Percentiles rank a stretch among this genome's conserved stretches.
phyloP scores from a whole-genome alignment of 768 basidiomycete species.

The Rhodotorula kratochvilovae region DNA sequence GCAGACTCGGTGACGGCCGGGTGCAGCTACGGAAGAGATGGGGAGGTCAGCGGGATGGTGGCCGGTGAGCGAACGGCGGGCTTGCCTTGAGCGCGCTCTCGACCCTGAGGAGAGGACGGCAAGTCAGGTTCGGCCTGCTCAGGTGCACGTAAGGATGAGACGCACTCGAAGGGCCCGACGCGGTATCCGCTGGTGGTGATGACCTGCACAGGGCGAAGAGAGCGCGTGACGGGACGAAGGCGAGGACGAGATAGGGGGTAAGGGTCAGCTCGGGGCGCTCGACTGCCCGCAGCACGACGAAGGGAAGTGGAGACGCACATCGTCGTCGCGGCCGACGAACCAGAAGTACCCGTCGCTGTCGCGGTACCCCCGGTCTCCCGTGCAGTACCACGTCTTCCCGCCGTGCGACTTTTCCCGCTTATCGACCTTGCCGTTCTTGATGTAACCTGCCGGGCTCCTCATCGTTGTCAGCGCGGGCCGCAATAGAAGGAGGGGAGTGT shows the following conservation, averaged over 20 bases:
- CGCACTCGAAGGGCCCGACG: constrained; percentile 34
- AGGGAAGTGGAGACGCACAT: constrained; percentile 5
- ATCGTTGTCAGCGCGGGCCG: not conserved
- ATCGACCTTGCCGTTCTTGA: constrained; percentile 38
- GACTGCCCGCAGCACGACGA: not conserved
- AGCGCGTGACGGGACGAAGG: no score
- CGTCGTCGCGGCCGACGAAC: constrained; percentile 37
- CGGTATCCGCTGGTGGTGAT: constrained; percentile 32
- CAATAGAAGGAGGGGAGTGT: no score
- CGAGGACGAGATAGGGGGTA: no score
- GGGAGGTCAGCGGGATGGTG: not conserved
- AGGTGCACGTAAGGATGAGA: not conserved
- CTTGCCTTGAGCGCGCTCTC: constrained; percentile 34
- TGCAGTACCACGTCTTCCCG: constrained; percentile 36
- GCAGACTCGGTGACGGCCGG: constrained; percentile 38
- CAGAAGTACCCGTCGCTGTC: constrained; percentile 37
- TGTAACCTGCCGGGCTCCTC: constrained; percentile 3
- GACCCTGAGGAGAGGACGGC: not conserved
- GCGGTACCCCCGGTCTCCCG: constrained; percentile 23
- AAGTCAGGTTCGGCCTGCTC: no score
- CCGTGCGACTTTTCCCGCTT: constrained; percentile 5
- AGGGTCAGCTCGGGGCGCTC: not conserved
- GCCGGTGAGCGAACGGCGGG: not conserved
- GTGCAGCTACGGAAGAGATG: constrained; percentile 12
- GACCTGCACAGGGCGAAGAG: constrained; percentile 4